Conservation (phyloP, 1,284 basidiomycete genomes). For the Cutaneotrichosporon daszewskae region DNA sequence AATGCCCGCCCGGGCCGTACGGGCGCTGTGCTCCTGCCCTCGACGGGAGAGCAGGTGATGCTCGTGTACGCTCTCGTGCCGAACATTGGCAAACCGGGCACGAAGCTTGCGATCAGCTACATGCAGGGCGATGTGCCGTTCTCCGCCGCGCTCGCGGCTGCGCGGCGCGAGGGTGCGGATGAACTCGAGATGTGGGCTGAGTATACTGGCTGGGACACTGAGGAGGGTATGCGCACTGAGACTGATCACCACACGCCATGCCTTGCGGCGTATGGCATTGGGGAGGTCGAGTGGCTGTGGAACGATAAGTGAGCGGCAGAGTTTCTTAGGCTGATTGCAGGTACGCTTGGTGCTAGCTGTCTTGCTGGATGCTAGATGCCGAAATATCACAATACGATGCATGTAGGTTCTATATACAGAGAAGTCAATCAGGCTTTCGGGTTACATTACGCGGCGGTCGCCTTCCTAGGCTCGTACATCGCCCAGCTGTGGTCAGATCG, state of each 20-base stretch:
- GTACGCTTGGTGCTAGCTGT: too few species aligned
- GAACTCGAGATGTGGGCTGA: constrained; percentile 13
- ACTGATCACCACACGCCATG: not conserved
- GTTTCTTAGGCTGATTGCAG: too few species aligned
- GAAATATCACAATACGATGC: too few species aligned
- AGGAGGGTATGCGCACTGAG: too few species aligned
- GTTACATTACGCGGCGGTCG: too few species aligned
- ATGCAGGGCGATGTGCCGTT: constrained; percentile 4
- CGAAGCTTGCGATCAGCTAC: not conserved
- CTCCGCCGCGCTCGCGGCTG: constrained; percentile 1
- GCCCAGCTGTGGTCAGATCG: constrained; percentile 2
- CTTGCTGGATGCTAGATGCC: too few species aligned
- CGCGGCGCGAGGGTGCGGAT: constrained; percentile 2
- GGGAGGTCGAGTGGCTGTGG: constrained; percentile 10
- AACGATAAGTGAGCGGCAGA: constrained; percentile 10
- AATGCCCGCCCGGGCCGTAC: constrained; percentile 1
- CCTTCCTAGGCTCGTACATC: too few species aligned
- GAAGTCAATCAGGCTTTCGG: too few species aligned
- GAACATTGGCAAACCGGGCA: not conserved
- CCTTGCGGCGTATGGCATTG: constrained; percentile 7
- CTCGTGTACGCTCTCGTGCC: too few species aligned
- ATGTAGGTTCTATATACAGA: too few species aligned
- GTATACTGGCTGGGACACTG: constrained; percentile 1
- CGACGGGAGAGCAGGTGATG: too few species aligned
- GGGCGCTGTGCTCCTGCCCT: too few species aligned